Evolutionary conservation across 73 alveolate species (phyloP).

Genomic region (Tetrahymena thermophila): DNA sequence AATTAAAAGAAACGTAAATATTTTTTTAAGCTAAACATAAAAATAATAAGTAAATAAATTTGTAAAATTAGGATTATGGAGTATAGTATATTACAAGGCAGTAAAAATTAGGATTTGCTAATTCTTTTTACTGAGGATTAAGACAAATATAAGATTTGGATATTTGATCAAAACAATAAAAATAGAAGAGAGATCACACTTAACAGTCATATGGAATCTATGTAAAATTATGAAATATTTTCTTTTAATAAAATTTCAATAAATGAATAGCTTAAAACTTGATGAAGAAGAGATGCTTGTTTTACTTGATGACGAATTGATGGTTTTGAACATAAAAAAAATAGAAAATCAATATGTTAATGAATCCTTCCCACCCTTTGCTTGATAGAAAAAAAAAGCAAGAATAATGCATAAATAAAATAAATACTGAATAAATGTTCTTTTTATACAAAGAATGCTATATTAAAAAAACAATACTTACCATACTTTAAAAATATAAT

Average conservation of each 20-base stretch:
- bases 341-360: background rate
- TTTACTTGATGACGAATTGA: background rate
- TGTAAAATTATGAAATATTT: background rate
- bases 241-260: background rate
- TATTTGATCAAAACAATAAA: background rate
- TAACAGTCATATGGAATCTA: background rate
- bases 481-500: background rate
- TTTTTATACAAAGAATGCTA: too few species aligned
- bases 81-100: background rate
- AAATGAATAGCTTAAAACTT: background rate
- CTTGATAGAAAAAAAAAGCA: background rate
- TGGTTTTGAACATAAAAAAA: background rate
- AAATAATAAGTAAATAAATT: background rate
- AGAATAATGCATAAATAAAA: background rate
- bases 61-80: background rate
- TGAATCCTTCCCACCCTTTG: background rate
- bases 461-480: too few species aligned
- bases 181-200: background rate
- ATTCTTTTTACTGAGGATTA: background rate
- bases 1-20: background rate
- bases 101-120: background rate
- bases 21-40: too few species aligned
- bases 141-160: background rate
- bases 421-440: background rate
- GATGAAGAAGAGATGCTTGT: background rate